A percentile compares a stretch with the other conserved stretches of the same genome.
These are phyloP conservation scores for Hypomyces rosellus DNA, from an alignment of 2,329 filamentous ascomycete species.

Conservation along the genomic window DNA sequence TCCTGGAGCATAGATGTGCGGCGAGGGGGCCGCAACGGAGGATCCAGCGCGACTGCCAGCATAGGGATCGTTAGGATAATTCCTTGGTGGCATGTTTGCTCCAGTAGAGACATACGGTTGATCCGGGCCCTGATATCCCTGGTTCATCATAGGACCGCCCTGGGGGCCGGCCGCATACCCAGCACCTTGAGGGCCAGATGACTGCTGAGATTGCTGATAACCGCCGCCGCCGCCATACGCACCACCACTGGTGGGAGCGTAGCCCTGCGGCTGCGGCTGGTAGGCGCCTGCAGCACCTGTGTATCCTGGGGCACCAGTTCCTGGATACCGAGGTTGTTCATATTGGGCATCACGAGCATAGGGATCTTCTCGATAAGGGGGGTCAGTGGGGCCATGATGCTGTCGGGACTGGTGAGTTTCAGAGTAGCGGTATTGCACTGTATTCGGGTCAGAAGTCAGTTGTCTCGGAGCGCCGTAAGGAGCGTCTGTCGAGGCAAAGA, in stretches of 20 bases:
- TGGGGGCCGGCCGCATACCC: conserved; percentile 26
- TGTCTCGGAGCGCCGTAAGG: conserved; percentile 40
- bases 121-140: conserved; percentile 26
- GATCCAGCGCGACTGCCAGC: conserved; percentile 22
- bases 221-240: conserved; percentile 25
- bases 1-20: conserved; percentile 27
- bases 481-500: conserved; percentile 45
- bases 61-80: conserved; percentile 25
- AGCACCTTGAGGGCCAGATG: conserved; percentile 26
- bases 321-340: conserved; percentile 43
- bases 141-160: conserved; percentile 25
- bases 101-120: conserved; percentile 30
- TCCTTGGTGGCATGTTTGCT: conserved; percentile 26
- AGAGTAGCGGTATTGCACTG: conserved; percentile 53
- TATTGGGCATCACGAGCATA: conserved; percentile 37
- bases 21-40: conserved; percentile 25
- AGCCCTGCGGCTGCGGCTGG: conserved; percentile 17
- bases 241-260: conserved; percentile 25
- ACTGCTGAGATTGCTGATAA: conserved; percentile 25
- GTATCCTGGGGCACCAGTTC: conserved; percentile 44
- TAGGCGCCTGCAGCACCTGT: conserved; percentile 38
- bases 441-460: conserved; percentile 50
- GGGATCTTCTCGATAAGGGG: conserved; percentile 28
- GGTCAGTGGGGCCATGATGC: conserved; percentile 41
- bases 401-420: conserved; percentile 44